Conservation (phyloP, 1,284 basidiomycete genomes). For the Apiotrichum porosum region DNA sequence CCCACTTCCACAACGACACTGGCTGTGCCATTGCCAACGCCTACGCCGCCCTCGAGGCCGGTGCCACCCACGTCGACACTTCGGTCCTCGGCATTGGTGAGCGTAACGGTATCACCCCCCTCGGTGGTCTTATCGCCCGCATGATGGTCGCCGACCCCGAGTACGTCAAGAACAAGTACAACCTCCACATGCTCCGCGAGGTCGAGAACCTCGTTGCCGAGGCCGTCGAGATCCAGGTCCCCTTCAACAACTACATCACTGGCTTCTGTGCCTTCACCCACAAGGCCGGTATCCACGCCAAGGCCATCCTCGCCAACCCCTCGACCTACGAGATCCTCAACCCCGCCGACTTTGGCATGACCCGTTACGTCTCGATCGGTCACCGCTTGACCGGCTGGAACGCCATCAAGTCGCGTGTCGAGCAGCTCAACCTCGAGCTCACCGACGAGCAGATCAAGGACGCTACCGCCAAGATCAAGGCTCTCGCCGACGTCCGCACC, state of each 20-base stretch:
- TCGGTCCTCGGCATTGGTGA: conserved; percentile 93
- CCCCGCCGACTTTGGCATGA: conserved; percentile 97
- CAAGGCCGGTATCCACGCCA: conserved; percentile 99
- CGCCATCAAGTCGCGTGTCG: conserved; percentile 97
- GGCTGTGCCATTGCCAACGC: conserved; percentile 93
- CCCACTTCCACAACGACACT: conserved; percentile 98
- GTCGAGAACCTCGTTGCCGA: conserved; percentile 99
- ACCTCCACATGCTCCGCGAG: conserved; percentile 93
- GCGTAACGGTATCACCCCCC: conserved; percentile 96
- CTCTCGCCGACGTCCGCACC: conserved; percentile 94
- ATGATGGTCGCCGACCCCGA: conserved; percentile 89
- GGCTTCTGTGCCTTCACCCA: conserved; percentile 99
- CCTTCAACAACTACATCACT: conserved; percentile 67
- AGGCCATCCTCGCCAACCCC: conserved; percentile 99
- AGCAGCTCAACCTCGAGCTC: conserved; percentile 77
- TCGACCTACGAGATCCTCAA: conserved; percentile 81
- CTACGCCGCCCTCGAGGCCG: conserved; percentile 96
- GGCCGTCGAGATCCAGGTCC: conserved; percentile 95
- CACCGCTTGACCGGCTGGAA: conserved; percentile 98
- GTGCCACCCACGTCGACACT: conserved; percentile 98
- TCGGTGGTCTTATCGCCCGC: conserved; percentile 94
- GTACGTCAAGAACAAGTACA: conserved; percentile 99
- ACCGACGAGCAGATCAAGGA: conserved; percentile 73
- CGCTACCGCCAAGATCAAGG: conserved; percentile 98
- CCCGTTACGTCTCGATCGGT: conserved; percentile 96